A percentile compares a stretch with the other conserved stretches of the same genome.
Conservation (phyloP, 495 filamentous ascomycete genomes). For the Podospora pseudoanserina region DNA sequence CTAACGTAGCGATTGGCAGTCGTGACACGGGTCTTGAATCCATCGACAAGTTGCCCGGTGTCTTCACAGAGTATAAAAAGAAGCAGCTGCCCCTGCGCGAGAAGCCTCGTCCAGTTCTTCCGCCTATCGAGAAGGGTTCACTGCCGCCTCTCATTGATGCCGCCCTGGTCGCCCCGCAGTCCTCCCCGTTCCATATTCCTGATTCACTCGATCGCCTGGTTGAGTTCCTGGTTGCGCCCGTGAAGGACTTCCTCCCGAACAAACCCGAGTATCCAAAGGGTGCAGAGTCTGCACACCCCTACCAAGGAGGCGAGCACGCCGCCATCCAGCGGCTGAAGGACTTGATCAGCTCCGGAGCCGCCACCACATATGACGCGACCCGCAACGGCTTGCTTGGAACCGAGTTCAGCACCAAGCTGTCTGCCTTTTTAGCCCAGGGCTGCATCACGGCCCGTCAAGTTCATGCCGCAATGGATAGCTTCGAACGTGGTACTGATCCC, state of each 20-base stretch:
- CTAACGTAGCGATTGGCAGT: constrained; percentile 30
- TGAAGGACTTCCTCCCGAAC: constrained; percentile 36
- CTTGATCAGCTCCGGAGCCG: constrained; percentile 54
- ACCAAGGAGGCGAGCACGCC: constrained; percentile 59
- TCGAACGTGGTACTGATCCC: constrained; percentile 56
- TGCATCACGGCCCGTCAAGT: constrained; percentile 64
- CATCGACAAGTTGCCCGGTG: constrained; percentile 55
- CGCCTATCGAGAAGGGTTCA: constrained; percentile 37
- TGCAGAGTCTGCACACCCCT: constrained; percentile 57
- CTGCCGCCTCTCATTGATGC: constrained; percentile 52
- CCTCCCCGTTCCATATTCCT: constrained; percentile 58
- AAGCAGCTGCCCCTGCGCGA: constrained; percentile 60
- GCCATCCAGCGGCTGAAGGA: constrained; percentile 54
- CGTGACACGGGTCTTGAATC: constrained; percentile 51
- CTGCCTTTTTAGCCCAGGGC: constrained; percentile 64
- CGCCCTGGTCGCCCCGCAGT: constrained; percentile 49
- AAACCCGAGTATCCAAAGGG: constrained; percentile 44
- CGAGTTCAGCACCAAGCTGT: constrained; percentile 68
- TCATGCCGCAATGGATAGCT: constrained; percentile 56
- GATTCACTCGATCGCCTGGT: constrained; percentile 47
- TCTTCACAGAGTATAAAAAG: constrained; percentile 68
- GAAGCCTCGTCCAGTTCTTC: constrained; percentile 50
- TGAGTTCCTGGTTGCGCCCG: constrained; percentile 50
- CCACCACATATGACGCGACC: constrained; percentile 60
- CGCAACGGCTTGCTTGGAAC: constrained; percentile 63